These are phyloP conservation scores for Torulaspora franciscae DNA, from an alignment of 805 yeast species.

Conservation along the genomic window DNA sequence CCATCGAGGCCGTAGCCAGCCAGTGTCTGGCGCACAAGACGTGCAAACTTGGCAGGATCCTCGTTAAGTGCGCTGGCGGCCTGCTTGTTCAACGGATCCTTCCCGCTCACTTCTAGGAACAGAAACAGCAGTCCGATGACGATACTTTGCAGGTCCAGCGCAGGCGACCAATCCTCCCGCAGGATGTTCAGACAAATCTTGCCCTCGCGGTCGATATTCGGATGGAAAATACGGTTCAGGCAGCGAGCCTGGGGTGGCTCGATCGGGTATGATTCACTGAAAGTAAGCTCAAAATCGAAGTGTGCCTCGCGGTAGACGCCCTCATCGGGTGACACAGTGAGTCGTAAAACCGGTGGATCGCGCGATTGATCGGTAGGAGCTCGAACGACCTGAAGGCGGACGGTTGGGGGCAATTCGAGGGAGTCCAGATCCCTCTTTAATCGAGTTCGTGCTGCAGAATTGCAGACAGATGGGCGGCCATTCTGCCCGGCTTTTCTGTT, in stretches of 20 bases:
- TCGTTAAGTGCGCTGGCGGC: slow-evolving; percentile 61
- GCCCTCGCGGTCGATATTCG: slow-evolving; percentile 86
- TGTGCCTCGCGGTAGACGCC: slow-evolving; percentile 29
- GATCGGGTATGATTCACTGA: slow-evolving; percentile 77
- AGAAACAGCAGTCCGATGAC: slow-evolving; percentile 80
- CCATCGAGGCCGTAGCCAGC: slow-evolving; percentile 60
- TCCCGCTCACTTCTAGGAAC: slow-evolving; percentile 85
- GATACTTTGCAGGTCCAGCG: slow-evolving; percentile 71
- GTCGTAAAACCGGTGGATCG: slow-evolving; percentile 16
- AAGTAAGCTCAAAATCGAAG: slow-evolving; percentile 57
- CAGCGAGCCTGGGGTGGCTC: slow-evolving; percentile 86
- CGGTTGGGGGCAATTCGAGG: slow-evolving; percentile 27
- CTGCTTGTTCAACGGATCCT: slow-evolving; percentile 88
- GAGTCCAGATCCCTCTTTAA: slow-evolving; percentile 26
- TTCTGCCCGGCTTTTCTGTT: not conserved
- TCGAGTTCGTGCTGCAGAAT: slow-evolving; percentile 13
- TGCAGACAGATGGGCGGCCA: not conserved
- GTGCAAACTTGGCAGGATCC: slow-evolving; percentile 46
- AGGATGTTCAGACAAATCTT: slow-evolving; percentile 87
- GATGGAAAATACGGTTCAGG: slow-evolving; percentile 74
- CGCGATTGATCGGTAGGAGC: slow-evolving; percentile 6
- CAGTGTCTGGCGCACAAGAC: slow-evolving; percentile 61
- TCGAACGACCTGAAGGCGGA: slow-evolving; percentile 10
- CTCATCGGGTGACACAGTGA: slow-evolving; percentile 28
- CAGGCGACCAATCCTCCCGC: slow-evolving; percentile 96